Evolutionary conservation across 768 basidiomycete species (phyloP).

Genomic region (Calocera viscosa): DNA sequence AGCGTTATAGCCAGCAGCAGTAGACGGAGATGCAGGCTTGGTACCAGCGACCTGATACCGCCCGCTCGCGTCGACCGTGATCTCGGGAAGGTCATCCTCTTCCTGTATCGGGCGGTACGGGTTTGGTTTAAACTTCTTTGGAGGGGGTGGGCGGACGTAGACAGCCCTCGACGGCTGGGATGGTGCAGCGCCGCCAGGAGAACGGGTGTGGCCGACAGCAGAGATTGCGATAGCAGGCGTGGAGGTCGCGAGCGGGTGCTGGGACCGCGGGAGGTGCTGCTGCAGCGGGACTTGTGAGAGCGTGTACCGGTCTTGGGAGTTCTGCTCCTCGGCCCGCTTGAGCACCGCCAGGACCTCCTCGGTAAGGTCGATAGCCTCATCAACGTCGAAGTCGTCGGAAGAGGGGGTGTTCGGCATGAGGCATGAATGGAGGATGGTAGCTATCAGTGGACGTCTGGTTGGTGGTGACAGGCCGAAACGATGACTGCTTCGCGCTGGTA

Average conservation of each 20-base stretch:
- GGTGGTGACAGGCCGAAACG: neutral
- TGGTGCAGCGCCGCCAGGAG: too few species aligned
- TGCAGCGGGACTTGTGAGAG: neutral
- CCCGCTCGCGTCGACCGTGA: neutral
- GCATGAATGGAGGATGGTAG: neutral
- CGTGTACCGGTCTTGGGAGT: neutral
- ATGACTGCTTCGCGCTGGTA: neutral
- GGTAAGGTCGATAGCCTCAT: neutral
- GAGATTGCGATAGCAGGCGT: too few species aligned
- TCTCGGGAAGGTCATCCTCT: neutral
- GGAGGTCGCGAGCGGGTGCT: neutral
- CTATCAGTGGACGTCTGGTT: neutral
- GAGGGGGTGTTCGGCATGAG: neutral
- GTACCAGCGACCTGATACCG: neutral
- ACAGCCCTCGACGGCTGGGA: neutral
- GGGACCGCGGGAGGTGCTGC: neutral
- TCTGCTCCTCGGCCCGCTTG: too few species aligned
- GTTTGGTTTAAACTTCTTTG: constrained; percentile 3
- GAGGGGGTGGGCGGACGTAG: neutral
- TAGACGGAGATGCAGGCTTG: neutral
- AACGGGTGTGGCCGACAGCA: too few species aligned
- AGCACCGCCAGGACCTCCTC: neutral
- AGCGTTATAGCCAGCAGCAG: neutral
- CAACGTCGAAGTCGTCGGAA: neutral
- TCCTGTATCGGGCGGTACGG: neutral